These are phyloP conservation scores for Nymphaea thermarum DNA, from an alignment of 164 flowering plant species.

Conservation along the genomic window DNA sequence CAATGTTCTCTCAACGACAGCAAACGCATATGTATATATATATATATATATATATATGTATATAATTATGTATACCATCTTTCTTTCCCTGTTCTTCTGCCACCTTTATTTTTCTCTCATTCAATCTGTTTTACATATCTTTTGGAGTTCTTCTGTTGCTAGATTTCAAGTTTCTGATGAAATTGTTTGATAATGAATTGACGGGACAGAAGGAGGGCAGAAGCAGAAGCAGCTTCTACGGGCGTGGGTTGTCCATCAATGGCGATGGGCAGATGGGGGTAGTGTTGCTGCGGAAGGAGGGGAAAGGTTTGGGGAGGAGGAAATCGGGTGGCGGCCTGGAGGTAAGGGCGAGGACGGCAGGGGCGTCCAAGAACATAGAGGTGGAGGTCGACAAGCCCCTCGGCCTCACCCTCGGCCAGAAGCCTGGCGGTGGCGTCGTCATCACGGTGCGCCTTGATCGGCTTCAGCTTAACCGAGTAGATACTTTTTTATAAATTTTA, in stretches of 20 bases:
- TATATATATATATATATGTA: too few species aligned
- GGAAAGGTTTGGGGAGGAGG: constrained; percentile 4
- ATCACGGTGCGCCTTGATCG: constrained; percentile 48
- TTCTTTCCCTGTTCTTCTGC: too few species aligned
- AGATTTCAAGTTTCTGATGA: too few species aligned
- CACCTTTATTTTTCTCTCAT: too few species aligned
- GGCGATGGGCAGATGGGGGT: neutral
- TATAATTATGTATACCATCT: too few species aligned
- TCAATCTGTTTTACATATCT: too few species aligned
- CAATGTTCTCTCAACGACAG: neutral
- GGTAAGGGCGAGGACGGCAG: constrained; percentile 63
- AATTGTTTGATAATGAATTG: too few species aligned
- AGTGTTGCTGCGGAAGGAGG: constrained; percentile 3
- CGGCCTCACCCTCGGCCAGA: constrained; percentile 85
- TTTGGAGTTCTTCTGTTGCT: too few species aligned
- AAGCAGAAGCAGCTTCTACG: neutral
- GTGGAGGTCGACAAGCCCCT: constrained; percentile 96
- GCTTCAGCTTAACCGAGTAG: too few species aligned
- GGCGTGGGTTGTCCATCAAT: neutral
- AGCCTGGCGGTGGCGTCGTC: constrained; percentile 82
- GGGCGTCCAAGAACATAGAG: constrained; percentile 79
- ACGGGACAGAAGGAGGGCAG: neutral
- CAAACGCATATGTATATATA: neutral
- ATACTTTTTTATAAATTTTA: too few species aligned
- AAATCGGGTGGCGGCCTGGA: constrained; percentile 18